phyloP scores from a whole-genome alignment of 805 yeast species.

The Metschnikowia gelsemii region DNA sequence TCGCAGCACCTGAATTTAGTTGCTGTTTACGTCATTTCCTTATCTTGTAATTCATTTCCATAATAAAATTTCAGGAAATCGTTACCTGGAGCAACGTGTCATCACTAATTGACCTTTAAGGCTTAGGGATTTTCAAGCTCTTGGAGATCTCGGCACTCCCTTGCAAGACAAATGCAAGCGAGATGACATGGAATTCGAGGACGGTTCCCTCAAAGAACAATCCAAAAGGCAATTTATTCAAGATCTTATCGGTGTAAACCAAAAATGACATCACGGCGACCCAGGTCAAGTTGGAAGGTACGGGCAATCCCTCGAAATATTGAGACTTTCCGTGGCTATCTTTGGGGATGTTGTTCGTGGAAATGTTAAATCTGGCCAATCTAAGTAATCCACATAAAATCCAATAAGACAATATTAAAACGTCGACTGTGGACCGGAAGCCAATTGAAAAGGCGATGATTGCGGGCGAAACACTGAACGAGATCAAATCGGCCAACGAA shows the following conservation, averaged over 20 bases:
- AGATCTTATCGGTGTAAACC: conserved; percentile 52
- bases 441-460: conserved; percentile 90
- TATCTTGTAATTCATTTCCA: background rate
- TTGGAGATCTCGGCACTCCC: conserved; percentile 93
- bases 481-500: conserved; percentile 90
- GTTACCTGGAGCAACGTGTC: background rate
- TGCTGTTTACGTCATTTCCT: background rate
- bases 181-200: conserved; percentile 74
- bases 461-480: conserved; percentile 96
- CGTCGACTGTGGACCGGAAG: conserved; percentile 79
- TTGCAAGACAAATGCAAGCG: conserved; percentile 62
- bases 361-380: conserved; percentile 92
- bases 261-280: conserved; percentile 71
- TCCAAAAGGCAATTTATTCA: conserved; percentile 66
- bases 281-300: conserved; percentile 80
- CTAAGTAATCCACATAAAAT: conserved; percentile 92
- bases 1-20: background rate
- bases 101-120: conserved; percentile 32
- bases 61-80: background rate
- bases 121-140: conserved; percentile 87
- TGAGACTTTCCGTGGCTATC: conserved; percentile 83
- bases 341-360: conserved; percentile 90
- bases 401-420: conserved; percentile 71
- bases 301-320: conserved; percentile 95
- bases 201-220: conserved; percentile 50